Conservation (phyloP, 2,329 filamentous ascomycete species). For the Trichoderma asperellum region DNA sequence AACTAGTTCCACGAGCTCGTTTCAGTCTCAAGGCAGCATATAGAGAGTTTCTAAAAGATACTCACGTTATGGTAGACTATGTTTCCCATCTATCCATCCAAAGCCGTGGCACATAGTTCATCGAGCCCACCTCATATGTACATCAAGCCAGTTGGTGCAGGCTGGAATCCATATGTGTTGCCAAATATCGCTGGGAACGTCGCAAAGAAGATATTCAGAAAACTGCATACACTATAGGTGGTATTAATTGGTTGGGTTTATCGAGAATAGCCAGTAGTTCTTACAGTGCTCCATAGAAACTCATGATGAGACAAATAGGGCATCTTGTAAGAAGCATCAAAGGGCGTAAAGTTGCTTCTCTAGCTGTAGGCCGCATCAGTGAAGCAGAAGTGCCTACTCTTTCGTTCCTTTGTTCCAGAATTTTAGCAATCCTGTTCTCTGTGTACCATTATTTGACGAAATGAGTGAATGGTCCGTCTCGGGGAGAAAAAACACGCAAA, state of each 20-base stretch:
- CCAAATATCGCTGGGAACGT: constrained; percentile 57
- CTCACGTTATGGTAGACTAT: constrained; percentile 16
- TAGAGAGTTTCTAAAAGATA: not conserved
- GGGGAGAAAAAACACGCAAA: constrained; percentile 43
- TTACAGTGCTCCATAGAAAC: constrained; percentile 24
- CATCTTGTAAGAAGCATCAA: constrained; percentile 2
- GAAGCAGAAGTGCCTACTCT: not conserved
- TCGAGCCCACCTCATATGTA: constrained; percentile 29
- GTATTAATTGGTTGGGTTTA: not conserved
- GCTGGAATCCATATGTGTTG: constrained; percentile 11
- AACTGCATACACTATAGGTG: constrained; percentile 46
- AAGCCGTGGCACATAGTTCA: constrained; percentile 6
- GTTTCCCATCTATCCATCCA: constrained; percentile 21
- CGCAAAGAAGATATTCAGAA: constrained; percentile 57
- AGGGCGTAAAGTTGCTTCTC: constrained; percentile 1
- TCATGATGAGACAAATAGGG: constrained; percentile 14
- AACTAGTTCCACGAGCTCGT: not conserved
- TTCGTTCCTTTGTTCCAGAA: not conserved
- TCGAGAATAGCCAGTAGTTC: not conserved
- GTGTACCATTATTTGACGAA: not conserved
- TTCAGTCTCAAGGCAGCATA: not conserved
- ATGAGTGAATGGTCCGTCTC: constrained; percentile 37
- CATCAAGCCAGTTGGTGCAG: constrained; percentile 12
- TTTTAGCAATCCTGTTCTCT: no score
- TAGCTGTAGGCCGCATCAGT: constrained; percentile 34